Evolutionary conservation across 352 stramenopile genomes (phyloP).

Genomic region (Paralagenidium karlingii): DNA sequence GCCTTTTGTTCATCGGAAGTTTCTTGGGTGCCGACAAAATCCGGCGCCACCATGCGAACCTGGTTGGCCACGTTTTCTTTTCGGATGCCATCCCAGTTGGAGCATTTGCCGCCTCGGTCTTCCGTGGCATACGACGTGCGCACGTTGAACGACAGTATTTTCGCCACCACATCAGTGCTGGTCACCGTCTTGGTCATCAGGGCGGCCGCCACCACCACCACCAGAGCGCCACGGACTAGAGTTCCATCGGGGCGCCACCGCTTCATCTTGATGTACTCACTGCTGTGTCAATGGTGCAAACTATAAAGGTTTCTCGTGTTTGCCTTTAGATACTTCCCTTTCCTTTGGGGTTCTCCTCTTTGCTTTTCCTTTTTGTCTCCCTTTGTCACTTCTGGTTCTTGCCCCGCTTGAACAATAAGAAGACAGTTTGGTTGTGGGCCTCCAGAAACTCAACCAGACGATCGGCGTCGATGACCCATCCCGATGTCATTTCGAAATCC

Average conservation of each 20-base stretch:
- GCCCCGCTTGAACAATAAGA: too few species aligned
- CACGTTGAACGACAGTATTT: constrained; percentile 72
- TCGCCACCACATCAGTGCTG: constrained; percentile 30
- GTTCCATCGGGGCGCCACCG: background rate
- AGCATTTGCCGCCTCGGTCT: constrained; percentile 25
- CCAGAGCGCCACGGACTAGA: background rate
- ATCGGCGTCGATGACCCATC: too few species aligned
- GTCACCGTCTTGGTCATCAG: constrained; percentile 2
- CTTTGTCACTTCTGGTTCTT: too few species aligned
- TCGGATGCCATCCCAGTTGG: constrained; percentile 50
- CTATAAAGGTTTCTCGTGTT: background rate
- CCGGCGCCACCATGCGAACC: constrained; percentile 30
- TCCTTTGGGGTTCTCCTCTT: too few species aligned
- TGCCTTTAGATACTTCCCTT: too few species aligned
- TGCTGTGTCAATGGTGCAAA: background rate
- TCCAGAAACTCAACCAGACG: too few species aligned
- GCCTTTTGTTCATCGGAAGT: constrained; percentile 55
- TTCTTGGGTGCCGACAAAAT: constrained; percentile 75
- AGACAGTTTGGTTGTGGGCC: too few species aligned
- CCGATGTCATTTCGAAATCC: too few species aligned
- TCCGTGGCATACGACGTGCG: constrained; percentile 43
- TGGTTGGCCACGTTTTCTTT: constrained; percentile 45
- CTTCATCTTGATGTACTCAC: background rate
- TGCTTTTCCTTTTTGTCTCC: too few species aligned
- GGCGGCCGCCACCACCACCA: background rate